Evolutionary conservation across 352 stramenopile genomes (phyloP).

Genomic region (Globisporangium uncinulatum): DNA sequence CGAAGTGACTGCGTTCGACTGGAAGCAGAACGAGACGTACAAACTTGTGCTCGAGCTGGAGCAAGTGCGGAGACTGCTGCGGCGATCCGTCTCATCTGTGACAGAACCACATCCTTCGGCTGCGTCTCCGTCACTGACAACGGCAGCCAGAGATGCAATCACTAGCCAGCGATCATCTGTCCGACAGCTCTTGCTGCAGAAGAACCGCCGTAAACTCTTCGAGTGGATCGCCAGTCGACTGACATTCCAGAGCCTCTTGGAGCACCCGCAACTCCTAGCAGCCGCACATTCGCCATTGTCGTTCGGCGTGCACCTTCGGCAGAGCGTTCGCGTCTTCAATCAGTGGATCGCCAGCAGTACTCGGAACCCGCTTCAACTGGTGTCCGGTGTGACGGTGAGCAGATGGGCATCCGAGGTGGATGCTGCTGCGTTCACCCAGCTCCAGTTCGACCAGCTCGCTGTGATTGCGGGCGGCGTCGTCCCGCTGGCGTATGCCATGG

Average conservation of each 20-base stretch:
- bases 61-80: conserved; percentile 29
- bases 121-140: too few relatives aligned
- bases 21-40: conserved; percentile 30
- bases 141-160: too few relatives aligned
- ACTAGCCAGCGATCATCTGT: too few relatives aligned
- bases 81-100: background rate
- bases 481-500: conserved; percentile 28
- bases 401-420: conserved; percentile 22
- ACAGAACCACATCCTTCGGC: too few relatives aligned
- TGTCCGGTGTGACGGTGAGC: conserved; percentile 24
- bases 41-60: conserved; percentile 45
- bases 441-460: conserved; percentile 56
- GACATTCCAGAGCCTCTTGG: conserved; percentile 51
- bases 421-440: conserved; percentile 28
- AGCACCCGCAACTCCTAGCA: conserved; percentile 41
- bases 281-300: conserved; percentile 31
- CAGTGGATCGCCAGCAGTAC: conserved; percentile 38
- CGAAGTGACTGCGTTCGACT: conserved; percentile 36
- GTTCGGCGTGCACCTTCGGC: conserved; percentile 35
- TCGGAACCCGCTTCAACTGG: conserved; percentile 35
- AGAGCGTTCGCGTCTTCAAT: conserved; percentile 49
- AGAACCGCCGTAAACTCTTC: conserved; percentile 37
- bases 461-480: conserved; percentile 23
- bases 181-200: conserved; percentile 23
- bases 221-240: conserved; percentile 48